Percentiles rank a stretch among this genome's conserved stretches.
Conservation (phyloP, 306 rosid genomes). For the Psophocarpus tetragonolobus region DNA sequence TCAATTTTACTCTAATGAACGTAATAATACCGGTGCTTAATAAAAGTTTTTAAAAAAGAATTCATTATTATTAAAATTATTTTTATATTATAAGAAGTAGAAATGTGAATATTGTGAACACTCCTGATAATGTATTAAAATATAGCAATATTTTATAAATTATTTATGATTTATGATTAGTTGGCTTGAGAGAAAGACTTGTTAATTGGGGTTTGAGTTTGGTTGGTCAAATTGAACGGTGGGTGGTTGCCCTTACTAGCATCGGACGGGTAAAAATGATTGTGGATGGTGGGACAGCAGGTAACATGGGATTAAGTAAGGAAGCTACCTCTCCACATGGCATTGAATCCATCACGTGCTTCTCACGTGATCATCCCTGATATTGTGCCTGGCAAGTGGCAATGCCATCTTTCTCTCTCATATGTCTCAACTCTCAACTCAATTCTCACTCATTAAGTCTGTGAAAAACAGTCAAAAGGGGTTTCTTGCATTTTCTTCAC, state of each 20-base stretch:
- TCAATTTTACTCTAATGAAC: no score
- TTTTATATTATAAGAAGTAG: background rate
- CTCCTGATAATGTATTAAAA: background rate
- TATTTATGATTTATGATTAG: background rate
- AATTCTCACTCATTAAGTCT: no score
- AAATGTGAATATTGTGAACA: background rate
- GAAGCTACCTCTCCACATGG: constrained; percentile 31
- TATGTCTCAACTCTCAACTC: constrained; percentile 29
- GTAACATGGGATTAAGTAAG: constrained; percentile 28
- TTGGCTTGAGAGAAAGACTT: background rate
- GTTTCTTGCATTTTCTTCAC: background rate
- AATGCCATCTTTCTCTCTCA: constrained; percentile 6
- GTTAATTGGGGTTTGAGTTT: background rate
- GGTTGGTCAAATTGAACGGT: constrained; percentile 19
- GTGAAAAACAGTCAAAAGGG: background rate
- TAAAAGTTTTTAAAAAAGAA: no score
- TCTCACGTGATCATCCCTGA: constrained; percentile 50
- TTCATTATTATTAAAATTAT: background rate
- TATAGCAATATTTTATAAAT: background rate
- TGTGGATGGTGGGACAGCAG: background rate
- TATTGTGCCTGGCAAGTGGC: constrained; percentile 10
- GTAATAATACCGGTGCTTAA: no score
- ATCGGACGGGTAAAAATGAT: background rate
- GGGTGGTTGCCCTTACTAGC: background rate
- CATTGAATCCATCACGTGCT: constrained; percentile 30